Conservation (phyloP, 257 asterid species). For the Solanum phureja region DNA sequence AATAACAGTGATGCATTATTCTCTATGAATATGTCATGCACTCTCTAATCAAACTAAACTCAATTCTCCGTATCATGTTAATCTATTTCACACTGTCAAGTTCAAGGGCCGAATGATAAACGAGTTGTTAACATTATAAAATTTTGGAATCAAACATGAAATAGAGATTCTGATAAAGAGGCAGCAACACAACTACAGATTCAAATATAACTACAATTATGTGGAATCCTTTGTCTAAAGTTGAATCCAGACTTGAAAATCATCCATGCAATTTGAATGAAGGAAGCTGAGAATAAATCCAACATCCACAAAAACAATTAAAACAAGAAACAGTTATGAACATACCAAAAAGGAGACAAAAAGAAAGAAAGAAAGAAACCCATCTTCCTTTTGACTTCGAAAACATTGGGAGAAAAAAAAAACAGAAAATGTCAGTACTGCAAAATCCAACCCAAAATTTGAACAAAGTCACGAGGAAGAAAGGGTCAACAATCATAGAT, state of each 20-base stretch:
- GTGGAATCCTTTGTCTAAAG: background rate
- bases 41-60: background rate
- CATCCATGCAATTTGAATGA: background rate
- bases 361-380: background rate
- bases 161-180: background rate
- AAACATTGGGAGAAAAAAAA: background rate
- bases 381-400: background rate
- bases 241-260: background rate
- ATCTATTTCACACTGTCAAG: background rate
- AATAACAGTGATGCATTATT: background rate
- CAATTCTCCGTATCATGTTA: background rate
- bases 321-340: background rate
- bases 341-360: background rate
- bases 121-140: background rate
- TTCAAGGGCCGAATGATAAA: background rate
- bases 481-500: background rate
- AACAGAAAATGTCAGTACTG: background rate
- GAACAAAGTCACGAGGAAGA: background rate
- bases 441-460: background rate
- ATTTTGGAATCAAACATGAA: background rate
- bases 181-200: background rate
- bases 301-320: background rate
- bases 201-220: background rate
- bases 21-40: background rate
- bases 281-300: background rate